Conservation (phyloP, 495 filamentous ascomycete genomes). For the Articulospora tetracladia region DNA sequence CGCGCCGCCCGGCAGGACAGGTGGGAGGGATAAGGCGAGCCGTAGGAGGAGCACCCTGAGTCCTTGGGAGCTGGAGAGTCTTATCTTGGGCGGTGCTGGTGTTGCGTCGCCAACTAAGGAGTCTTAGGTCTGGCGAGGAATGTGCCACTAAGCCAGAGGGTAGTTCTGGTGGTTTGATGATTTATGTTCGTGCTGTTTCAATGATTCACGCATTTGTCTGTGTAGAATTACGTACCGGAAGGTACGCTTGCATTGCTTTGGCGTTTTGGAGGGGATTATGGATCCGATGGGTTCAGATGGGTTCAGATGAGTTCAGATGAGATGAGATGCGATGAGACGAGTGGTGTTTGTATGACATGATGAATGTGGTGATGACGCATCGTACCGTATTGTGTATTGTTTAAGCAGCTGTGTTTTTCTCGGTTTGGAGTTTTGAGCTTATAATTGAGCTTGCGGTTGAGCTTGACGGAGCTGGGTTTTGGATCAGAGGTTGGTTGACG, state of each 20-base stretch:
- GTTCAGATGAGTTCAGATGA: neutral
- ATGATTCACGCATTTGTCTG: no score
- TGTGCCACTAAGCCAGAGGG: no score
- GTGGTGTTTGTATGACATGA: neutral
- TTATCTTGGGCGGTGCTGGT: conserved; percentile 39
- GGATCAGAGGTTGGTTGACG: no score
- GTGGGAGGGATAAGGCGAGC: conserved; percentile 30
- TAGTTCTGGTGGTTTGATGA: no score
- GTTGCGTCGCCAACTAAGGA: no score
- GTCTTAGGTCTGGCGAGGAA: no score
- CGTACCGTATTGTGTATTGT: neutral
- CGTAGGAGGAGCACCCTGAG: conserved; percentile 68
- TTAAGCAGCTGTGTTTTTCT: neutral
- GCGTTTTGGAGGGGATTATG: neutral
- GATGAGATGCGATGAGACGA: neutral
- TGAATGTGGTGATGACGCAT: neutral
- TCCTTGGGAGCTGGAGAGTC: conserved; percentile 65
- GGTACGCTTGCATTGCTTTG: neutral
- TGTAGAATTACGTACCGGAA: neutral
- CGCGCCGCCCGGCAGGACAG: conserved; percentile 18
- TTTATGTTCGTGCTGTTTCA: no score
- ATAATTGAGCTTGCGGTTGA: neutral
- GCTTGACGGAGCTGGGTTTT: neutral
- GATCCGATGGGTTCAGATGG: neutral
- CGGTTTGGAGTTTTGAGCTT: neutral